These are phyloP conservation scores for Crucihimalaya himalaica DNA, from an alignment of 345 rosid species.

Conservation along the genomic window DNA sequence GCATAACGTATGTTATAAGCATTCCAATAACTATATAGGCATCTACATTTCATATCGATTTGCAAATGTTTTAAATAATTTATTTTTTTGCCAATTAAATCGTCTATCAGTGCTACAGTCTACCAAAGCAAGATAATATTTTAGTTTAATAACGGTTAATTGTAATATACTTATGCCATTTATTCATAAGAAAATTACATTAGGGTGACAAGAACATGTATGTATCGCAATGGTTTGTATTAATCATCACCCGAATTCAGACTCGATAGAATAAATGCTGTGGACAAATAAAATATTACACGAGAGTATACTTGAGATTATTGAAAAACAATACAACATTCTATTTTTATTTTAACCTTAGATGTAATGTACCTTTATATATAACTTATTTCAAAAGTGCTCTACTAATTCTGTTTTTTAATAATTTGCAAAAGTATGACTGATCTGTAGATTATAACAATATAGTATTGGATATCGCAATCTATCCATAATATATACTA, in stretches of 20 bases:
- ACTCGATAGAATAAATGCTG: neutral
- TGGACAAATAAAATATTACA: neutral
- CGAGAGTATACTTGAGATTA: neutral
- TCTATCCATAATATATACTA: neutral
- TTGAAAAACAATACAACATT: neutral
- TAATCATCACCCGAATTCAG: neutral
- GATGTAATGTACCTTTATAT: neutral
- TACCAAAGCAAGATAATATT: no score
- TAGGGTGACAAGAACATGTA: no score
- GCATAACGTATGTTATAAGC: no score
- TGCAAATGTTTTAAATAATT: neutral
- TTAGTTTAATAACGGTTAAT: no score
- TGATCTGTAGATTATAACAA: no score
- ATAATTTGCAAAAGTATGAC: neutral
- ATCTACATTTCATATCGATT: no score
- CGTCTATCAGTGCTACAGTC: neutral
- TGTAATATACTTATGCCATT: no score
- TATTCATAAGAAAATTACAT: no score
- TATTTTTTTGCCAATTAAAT: neutral
- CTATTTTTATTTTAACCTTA: neutral
- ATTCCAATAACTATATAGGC: no score
- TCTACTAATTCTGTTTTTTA: neutral
- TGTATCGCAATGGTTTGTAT: no score
- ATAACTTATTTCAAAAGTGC: no score
- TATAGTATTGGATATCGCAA: neutral